Evolutionary conservation across 192 early-diverging fungal species (phyloP), one percentile per base, ranked within the genome.

Genomic region (Borealophlyctis nickersoniae): DNA sequence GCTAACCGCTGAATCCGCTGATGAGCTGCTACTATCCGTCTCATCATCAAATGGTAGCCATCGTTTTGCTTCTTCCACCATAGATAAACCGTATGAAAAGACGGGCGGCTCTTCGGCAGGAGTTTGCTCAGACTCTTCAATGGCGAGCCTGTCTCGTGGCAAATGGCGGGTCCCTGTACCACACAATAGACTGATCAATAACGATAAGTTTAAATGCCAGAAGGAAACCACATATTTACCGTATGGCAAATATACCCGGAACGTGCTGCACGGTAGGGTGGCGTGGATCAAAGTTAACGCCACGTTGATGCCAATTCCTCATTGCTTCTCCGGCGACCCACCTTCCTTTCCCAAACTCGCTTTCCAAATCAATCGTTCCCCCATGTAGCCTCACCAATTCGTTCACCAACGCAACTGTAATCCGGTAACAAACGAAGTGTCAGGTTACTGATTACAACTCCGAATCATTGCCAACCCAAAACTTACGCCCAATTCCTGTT

Each of bases 401-500:
- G 39, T 75, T 77, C 23, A 80, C 74, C 2, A 87, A 53, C 0
- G 81, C 70, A 5, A 87, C n/a, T n/a, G n/a, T n/a, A n/a, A n/a
- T n/a, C n/a, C n/a, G n/a, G n/a, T n/a, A n/a, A n/a, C n/a, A n/a
- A n/a, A n/a, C n/a, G n/a, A n/a, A n/a, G n/a, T n/a, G n/a, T n/a
- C n/a, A n/a, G n/a, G n/a, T n/a, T n/a, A n/a, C n/a, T n/a, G n/a
- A n/a, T n/a, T n/a, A n/a, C n/a, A n/a, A n/a, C n/a, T n/a, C n/a
- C n/a, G n/a, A n/a, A n/a, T n/a, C n/a, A n/a, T n/a, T n/a, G n/a
- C n/a, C n/a, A n/a, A n/a, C n/a, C n/a, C n/a, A n/a, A n/a, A n/a
- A n/a, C n/a, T n/a, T n/a, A n/a, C n/a, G 54, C 2, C 85, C 85
- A 31, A 87, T 87, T 2, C 85, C 85, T 3, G 75, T 81, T 5